Conservation (phyloP, 1,139 yeast species). For the Debaryomyces sp. region DNA sequence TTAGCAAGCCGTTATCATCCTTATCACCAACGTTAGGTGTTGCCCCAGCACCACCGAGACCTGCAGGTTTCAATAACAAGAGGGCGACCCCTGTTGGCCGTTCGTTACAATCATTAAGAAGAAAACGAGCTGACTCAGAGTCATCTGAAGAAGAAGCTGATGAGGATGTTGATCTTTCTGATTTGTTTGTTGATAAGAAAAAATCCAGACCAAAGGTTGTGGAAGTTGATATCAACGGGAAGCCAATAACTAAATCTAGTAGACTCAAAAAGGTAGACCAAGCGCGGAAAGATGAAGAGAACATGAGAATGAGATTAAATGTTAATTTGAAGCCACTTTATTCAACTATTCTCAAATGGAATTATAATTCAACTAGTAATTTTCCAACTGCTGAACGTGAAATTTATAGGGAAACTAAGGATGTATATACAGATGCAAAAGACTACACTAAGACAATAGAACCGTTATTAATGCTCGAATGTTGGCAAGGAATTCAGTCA, state of each 20-base stretch:
- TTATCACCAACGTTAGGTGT: slow-evolving; percentile 21
- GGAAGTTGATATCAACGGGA: slow-evolving; percentile 44
- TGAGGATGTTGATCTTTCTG: slow-evolving; percentile 43
- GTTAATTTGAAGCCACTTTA: slow-evolving; percentile 81
- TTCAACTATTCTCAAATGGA: slow-evolving; percentile 73
- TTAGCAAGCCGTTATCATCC: slow-evolving; percentile 19
- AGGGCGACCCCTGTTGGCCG: slow-evolving; percentile 34
- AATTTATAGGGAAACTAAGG: slow-evolving; percentile 41
- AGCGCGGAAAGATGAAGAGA: slow-evolving; percentile 68
- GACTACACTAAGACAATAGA: slow-evolving; percentile 72
- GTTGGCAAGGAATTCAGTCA: slow-evolving; percentile 89
- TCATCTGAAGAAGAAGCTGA: slow-evolving; percentile 38
- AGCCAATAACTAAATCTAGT: slow-evolving; percentile 27
- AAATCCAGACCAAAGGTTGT: slow-evolving; percentile 37
- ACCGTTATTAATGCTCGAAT: slow-evolving; percentile 83
- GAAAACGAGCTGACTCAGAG: slow-evolving; percentile 32
- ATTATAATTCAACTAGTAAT: slow-evolving; percentile 58
- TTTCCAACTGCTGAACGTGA: slow-evolving; percentile 56
- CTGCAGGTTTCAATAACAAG: slow-evolving; percentile 75
- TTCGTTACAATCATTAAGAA: slow-evolving; percentile 37
- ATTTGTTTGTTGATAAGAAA: slow-evolving; percentile 41
- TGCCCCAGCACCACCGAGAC: slow-evolving; percentile 74
- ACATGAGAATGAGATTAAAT: slow-evolving; percentile 78
- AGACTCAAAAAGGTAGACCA: slow-evolving; percentile 24
- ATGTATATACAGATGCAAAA: slow-evolving; percentile 53